Evolutionary conservation across 331 rosid species (phyloP), one percentile per base, ranked within the genome.

Genomic region (Malus hybrid): DNA sequence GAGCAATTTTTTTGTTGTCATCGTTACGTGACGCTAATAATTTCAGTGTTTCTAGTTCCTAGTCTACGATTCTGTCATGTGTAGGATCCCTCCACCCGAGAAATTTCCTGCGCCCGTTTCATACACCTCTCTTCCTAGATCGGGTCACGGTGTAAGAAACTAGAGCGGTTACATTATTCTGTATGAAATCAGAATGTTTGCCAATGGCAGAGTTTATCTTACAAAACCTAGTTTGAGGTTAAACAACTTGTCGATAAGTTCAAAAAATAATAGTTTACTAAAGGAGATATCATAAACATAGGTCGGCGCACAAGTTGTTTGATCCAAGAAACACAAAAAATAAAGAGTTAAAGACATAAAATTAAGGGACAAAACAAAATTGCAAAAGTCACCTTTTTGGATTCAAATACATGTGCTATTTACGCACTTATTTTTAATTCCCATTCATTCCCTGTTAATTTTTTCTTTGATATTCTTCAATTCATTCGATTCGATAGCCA

Each of bases 301-400:
- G 63, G 27, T 39, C 69, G 13, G 65, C 28, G 4, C 66, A 65
- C 70, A 18, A 24, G 67, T 52, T 46, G 78, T 39, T 75, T 70
- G 78, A 79, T 83, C 86, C 72, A 24, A 83, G 80, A 75, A 71
- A 46, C 52, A 46, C 15, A 11, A 6, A 55, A 55, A 19, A 65
- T 31, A 36, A 16, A 10, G 14, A 72, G 39, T 16, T 18, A 20
- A 32, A 32, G 29, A 71, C 44, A 7, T 13, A 20, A 8, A 33
- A 36, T 55, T 29, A 33, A 20, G 18, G 19, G 16, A 27, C 19
- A 22, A 39, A 10, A 65, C 28, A 65, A 27, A 18, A 12, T 46
- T 62, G 67, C 67, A 79, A 19, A 62, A 16, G 15, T 14, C 36
- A 76, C 59, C 65, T 67, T 67, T 78, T 72, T 60, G 42, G 56